A percentile compares a stretch with the other conserved stretches of the same genome.
phyloP scores from a whole-genome alignment of 352 stramenopile genomes.

The Globisporangium alternatum region DNA sequence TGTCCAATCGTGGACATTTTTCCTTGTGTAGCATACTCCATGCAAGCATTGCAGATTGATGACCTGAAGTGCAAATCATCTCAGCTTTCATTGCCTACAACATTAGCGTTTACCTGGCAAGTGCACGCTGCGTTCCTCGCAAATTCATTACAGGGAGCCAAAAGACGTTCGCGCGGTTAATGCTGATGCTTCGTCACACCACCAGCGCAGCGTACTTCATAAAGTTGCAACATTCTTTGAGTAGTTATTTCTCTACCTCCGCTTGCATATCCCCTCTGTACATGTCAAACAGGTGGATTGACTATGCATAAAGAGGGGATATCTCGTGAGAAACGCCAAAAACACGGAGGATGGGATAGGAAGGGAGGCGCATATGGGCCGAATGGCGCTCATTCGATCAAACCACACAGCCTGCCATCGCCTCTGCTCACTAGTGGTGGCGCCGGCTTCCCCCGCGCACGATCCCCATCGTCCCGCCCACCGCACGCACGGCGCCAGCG shows the following conservation, averaged over 20 bases:
- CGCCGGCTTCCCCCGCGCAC: not conserved
- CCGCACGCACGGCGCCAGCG: not conserved
- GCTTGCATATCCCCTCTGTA: not conserved
- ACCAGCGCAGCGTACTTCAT: not conserved
- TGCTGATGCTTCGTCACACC: too few relatives aligned
- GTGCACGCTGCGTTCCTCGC: too few relatives aligned
- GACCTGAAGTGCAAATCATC: not conserved
- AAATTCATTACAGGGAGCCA: too few relatives aligned
- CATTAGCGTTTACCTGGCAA: too few relatives aligned
- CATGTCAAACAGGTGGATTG: not conserved
- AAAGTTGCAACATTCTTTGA: not conserved
- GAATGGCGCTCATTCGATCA: conserved; percentile 2
- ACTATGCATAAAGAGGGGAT: not conserved
- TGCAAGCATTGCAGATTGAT: not conserved
- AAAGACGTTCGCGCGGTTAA: too few relatives aligned
- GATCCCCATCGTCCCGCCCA: not conserved
- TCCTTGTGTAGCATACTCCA: not conserved
- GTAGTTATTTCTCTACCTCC: not conserved
- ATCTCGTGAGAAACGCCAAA: conserved; percentile 2
- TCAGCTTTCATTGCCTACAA: not conserved
- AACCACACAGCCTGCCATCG: not conserved
- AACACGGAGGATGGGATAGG: conserved; percentile 4
- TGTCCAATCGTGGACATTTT: not conserved
- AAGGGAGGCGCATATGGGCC: not conserved
- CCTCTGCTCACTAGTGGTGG: conserved; percentile 1